Conservation (phyloP, 1,284 basidiomycete species). For the Bondarzewia mesenterica region DNA sequence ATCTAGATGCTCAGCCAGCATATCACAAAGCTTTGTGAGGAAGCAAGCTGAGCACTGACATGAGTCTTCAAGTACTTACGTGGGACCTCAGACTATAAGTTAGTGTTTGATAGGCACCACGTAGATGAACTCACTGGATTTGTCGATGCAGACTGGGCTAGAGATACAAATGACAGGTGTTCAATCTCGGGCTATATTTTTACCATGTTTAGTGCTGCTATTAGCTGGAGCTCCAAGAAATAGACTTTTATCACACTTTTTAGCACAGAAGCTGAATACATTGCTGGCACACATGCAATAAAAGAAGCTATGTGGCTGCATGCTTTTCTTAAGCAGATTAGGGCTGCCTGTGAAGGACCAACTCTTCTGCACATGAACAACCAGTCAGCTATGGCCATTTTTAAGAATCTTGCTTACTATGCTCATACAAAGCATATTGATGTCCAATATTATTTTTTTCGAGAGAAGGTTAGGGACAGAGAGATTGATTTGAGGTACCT, state of each 20-base stretch:
- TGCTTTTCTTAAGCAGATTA: constrained; percentile 12
- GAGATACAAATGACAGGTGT: neutral
- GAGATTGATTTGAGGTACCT: neutral
- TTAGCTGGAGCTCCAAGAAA: constrained; percentile 23
- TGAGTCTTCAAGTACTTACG: constrained; percentile 33
- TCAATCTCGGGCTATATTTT: constrained; percentile 6
- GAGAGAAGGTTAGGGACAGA: neutral
- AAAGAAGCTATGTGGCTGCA: constrained; percentile 15
- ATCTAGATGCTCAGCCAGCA: too few relatives aligned
- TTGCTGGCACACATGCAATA: constrained; percentile 12
- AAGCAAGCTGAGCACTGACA: constrained; percentile 30
- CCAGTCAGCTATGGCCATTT: neutral
- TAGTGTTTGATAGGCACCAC: neutral
- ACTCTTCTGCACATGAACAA: neutral
- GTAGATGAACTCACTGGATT: neutral
- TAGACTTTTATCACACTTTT: constrained; percentile 21
- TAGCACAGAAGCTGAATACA: too few relatives aligned
- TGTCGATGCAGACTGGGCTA: neutral
- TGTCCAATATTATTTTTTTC: neutral
- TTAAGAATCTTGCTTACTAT: neutral
- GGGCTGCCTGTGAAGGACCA: neutral
- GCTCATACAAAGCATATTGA: neutral
- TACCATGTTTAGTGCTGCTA: constrained; percentile 8
- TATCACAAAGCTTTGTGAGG: too few relatives aligned
- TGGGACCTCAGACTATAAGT: constrained; percentile 21